Evolutionary conservation across 2,329 filamentous ascomycete genomes (phyloP).

Genomic region (Clarireedia sp.): DNA sequence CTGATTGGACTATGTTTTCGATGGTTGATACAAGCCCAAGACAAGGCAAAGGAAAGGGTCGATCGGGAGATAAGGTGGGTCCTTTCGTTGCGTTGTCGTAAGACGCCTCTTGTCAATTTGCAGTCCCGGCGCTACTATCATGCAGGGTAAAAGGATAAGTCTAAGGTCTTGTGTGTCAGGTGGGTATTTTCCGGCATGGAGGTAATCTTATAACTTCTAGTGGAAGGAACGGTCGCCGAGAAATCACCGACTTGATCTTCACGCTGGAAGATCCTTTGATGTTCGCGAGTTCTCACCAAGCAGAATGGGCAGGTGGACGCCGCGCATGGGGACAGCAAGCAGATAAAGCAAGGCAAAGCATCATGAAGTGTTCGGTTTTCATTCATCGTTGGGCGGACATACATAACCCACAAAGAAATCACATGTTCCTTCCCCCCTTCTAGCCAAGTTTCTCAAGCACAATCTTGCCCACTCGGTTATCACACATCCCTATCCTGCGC

Average conservation of each 20-base stretch:
- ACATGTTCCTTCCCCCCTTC: not conserved
- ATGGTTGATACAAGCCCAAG: not conserved
- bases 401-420: constrained; percentile 2
- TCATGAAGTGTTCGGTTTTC: constrained; percentile 6
- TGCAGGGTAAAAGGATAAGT: constrained; percentile 1
- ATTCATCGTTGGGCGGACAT: not conserved
- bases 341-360: not conserved
- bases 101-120: not conserved
- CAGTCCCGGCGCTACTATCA: not conserved
- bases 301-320: not conserved
- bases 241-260: not conserved
- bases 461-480: not conserved
- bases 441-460: not conserved
- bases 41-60: not conserved
- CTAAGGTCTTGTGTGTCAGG: constrained; percentile 4
- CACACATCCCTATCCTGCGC: not conserved
- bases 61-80: not conserved
- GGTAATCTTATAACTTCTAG: not conserved
- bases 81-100: constrained; percentile 6
- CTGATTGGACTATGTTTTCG: not conserved
- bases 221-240: not conserved
- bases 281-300: not conserved
- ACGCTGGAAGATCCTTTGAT: not conserved
- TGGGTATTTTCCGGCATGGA: not conserved
- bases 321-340: not conserved